Evolutionary conservation across 1,284 basidiomycete genomes (phyloP), one percentile per base, ranked within the genome.

Genomic region (Ceratobasidium sp.): DNA sequence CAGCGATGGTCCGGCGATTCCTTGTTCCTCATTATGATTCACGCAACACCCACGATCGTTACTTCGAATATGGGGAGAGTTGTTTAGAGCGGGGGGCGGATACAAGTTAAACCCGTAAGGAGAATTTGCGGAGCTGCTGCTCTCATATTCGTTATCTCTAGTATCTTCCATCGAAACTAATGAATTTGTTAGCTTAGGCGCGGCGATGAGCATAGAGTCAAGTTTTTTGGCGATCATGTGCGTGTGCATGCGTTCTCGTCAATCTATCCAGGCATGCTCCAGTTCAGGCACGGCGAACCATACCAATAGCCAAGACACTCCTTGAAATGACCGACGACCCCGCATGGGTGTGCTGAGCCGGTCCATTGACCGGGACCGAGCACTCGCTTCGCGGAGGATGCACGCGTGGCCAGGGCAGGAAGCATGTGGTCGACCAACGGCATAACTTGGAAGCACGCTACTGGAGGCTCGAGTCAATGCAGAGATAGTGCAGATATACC

Each of bases 361-460:
- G 1, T 41, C 17, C 24, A 15, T 36, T 54, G 29, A 11, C 45
- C 47, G 64, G 64, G n/a, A 53, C 63, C 63, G 63, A 50, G n/a
- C 41, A 31, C 11, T 66, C 33, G 64, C 51, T 66, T 53, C 31
- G 64, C 29, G 2, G 29, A 8, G 29, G 31, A 14, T 41, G 24
- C 47, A 11, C 47, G 27, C 27, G 19, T 47, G 47, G 63, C 63
- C 29, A 27, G 44, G 47, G 63, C 47, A 29, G 7, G 63, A 51
- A 65, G 63, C 63, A 65, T 29, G 63, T 19, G 63, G 47, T 48
- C 45, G 22, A 29, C 27, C 24, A 24, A 48, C 47, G 45, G 47
- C 27, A 51, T 1, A 5, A 19, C 4, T 15, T 15, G 29, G 59
- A 62, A 44, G 19, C 22, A 31, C n/a, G 22, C 5, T 27, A 31